A percentile compares a stretch with the other conserved stretches of the same genome.
Evolutionary conservation across 345 rosid species (phyloP).

Genomic region (Eucalyptus dawsonii): DNA sequence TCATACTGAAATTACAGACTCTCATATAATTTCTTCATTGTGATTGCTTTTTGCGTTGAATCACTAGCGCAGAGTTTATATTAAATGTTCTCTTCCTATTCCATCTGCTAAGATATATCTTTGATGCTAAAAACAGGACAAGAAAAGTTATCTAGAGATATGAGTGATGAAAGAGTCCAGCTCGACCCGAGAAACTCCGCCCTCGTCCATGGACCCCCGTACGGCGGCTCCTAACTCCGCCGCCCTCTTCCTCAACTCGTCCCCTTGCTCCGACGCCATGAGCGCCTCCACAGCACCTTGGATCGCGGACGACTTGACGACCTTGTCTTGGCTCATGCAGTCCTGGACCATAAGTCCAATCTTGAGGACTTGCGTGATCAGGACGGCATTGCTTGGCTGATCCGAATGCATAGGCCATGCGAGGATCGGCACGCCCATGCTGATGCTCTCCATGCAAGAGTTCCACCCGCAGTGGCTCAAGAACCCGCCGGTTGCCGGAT

Average conservation of each 20-base stretch:
- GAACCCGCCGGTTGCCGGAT: conserved; percentile 34
- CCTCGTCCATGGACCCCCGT: conserved; percentile 10
- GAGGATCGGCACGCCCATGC: conserved; percentile 47
- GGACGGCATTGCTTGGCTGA: conserved; percentile 33
- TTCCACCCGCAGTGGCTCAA: conserved; percentile 70
- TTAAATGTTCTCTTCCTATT: not conserved
- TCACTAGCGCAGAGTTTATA: not conserved
- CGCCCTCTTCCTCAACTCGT: conserved; percentile 31
- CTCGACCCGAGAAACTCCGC: conserved; percentile 26
- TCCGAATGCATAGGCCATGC: conserved; percentile 69
- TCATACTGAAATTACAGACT: not conserved
- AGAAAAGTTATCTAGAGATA: conserved; percentile 16
- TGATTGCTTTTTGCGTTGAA: not conserved
- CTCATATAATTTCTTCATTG: not conserved
- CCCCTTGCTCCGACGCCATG: conserved; percentile 41
- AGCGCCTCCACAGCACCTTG: conserved; percentile 14
- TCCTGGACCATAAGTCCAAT: conserved; percentile 19
- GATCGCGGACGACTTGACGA: conserved; percentile 2
- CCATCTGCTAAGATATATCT: not conserved
- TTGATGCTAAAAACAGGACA: not conserved
- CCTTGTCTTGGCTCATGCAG: conserved; percentile 8
- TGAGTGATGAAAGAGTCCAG: conserved; percentile 35
- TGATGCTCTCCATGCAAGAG: conserved; percentile 59
- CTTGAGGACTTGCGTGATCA: conserved; percentile 23
- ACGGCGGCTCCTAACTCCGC: conserved; percentile 6